A percentile compares a stretch with the other conserved stretches of the same genome.
These are phyloP conservation scores for Wallacemonas rigidus DNA, from an alignment of 208 protist genomes.

Conservation along the genomic window DNA sequence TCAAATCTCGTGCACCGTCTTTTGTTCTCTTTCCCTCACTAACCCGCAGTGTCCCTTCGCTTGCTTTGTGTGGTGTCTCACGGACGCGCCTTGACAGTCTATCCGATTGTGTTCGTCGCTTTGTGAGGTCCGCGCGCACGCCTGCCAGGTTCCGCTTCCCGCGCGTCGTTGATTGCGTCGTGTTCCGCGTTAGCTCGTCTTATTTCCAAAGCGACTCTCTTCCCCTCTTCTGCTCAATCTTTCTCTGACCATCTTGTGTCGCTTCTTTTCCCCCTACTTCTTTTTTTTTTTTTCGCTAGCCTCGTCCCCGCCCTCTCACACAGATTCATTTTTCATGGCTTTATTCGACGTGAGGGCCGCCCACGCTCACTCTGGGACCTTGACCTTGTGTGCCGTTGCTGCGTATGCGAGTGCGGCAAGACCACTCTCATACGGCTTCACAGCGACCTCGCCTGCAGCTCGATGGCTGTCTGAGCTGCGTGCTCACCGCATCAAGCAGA, in stretches of 20 bases:
- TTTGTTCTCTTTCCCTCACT: not conserved
- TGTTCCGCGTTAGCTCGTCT: too few relatives aligned
- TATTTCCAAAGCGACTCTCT: too few relatives aligned
- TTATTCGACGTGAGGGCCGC: too few relatives aligned
- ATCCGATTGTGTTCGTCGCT: too few relatives aligned
- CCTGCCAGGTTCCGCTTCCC: too few relatives aligned
- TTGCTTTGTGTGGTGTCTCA: too few relatives aligned
- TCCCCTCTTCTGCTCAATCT: not conserved
- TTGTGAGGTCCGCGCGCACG: too few relatives aligned
- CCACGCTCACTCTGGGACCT: not conserved
- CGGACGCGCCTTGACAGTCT: too few relatives aligned
- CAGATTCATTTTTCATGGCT: too few relatives aligned
- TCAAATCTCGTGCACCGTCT: not conserved
- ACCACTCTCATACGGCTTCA: not conserved
- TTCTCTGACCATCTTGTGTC: slow-evolving; percentile 6
- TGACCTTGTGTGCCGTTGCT: not conserved
- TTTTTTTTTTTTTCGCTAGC: slow-evolving; percentile 16
- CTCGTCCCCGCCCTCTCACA: not conserved
- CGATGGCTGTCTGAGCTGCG: slow-evolving; percentile 8
- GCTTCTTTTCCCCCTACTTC: not conserved
- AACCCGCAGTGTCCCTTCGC: too few relatives aligned
- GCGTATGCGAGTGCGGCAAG: not conserved
- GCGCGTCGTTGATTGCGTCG: too few relatives aligned
- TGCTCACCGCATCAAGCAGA: not conserved
- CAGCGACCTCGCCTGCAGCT: not conserved